Evolutionary conservation across 2,329 filamentous ascomycete species (phyloP).

Genomic region (Periconia macrospinosa): DNA sequence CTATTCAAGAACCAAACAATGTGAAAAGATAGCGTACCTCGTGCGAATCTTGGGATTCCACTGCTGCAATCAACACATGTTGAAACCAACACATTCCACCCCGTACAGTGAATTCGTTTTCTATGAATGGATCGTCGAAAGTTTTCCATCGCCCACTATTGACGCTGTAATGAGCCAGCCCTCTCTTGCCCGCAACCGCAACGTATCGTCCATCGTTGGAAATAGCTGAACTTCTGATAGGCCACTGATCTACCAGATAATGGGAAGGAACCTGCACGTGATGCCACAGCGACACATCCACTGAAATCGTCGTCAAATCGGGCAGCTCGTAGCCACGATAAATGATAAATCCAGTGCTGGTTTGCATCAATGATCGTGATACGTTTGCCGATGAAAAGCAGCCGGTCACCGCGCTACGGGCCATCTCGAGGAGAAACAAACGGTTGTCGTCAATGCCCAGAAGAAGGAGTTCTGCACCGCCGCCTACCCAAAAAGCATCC

Average conservation of each 20-base stretch:
- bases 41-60: slow-evolving; percentile 81
- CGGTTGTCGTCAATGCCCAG: slow-evolving; percentile 71
- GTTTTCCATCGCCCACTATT: slow-evolving; percentile 95
- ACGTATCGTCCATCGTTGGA: slow-evolving; percentile 93
- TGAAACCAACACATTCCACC: slow-evolving; percentile 99
- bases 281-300: slow-evolving; percentile 94
- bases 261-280: slow-evolving; percentile 80
- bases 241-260: slow-evolving; percentile 92
- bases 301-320: slow-evolving; percentile 87
- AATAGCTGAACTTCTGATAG: slow-evolving; percentile 82
- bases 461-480: slow-evolving; percentile 82
- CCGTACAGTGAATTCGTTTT: slow-evolving; percentile 88
- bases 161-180: slow-evolving; percentile 93
- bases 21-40: slow-evolving; percentile 55
- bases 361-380: slow-evolving; percentile 85
- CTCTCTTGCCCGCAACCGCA: slow-evolving; percentile 90
- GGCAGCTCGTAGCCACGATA: slow-evolving; percentile 92
- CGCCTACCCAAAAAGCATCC: slow-evolving; percentile 82
- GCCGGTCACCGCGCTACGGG: slow-evolving; percentile 86
- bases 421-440: slow-evolving; percentile 88
- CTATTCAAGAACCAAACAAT: neutral
- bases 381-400: slow-evolving; percentile 92
- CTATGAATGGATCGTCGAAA: slow-evolving; percentile 76
- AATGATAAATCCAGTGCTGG: slow-evolving; percentile 83
- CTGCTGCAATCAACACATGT: slow-evolving; percentile 88